Conservation (phyloP, 331 rosid species). For the Malus hybrid region DNA sequence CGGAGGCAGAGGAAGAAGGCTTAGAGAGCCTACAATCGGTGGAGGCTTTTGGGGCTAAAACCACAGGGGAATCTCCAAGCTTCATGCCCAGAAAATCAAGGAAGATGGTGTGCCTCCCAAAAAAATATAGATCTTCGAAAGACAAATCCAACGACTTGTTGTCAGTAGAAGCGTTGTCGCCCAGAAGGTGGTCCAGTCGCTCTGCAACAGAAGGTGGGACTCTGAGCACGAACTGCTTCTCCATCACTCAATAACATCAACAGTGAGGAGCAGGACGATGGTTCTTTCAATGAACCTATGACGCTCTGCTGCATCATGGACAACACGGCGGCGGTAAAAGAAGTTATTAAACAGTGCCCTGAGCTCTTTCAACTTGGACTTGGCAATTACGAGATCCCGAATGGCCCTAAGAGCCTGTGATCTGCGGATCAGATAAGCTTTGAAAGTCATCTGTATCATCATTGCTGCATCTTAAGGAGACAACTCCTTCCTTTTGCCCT, state of each 20-base stretch:
- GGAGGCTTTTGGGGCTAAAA: constrained; percentile 37
- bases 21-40: constrained; percentile 35
- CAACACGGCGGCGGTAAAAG: constrained; percentile 47
- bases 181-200: constrained; percentile 57
- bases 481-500: constrained; percentile 78
- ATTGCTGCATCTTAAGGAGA: constrained; percentile 84
- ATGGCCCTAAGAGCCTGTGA: constrained; percentile 85
- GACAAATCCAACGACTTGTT: constrained; percentile 69
- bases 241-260: constrained; percentile 63
- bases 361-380: constrained; percentile 75
- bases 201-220: constrained; percentile 80
- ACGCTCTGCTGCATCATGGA: constrained; percentile 58
- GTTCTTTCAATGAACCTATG: constrained; percentile 78
- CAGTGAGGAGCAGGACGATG: constrained; percentile 84
- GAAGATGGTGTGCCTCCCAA: constrained; percentile 36
- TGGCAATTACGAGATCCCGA: constrained; percentile 70
- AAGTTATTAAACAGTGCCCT: constrained; percentile 65
- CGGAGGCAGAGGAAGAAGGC: neutral
- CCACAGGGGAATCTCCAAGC: constrained; percentile 28
- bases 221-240: constrained; percentile 34
- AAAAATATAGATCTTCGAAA: constrained; percentile 27
- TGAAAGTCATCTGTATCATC: constrained; percentile 64
- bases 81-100: constrained; percentile 89
- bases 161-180: constrained; percentile 60
- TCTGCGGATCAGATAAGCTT: constrained; percentile 65